Evolutionary conservation across 768 basidiomycete genomes (phyloP).

Genomic region (Pulveroboletus sp.): DNA sequence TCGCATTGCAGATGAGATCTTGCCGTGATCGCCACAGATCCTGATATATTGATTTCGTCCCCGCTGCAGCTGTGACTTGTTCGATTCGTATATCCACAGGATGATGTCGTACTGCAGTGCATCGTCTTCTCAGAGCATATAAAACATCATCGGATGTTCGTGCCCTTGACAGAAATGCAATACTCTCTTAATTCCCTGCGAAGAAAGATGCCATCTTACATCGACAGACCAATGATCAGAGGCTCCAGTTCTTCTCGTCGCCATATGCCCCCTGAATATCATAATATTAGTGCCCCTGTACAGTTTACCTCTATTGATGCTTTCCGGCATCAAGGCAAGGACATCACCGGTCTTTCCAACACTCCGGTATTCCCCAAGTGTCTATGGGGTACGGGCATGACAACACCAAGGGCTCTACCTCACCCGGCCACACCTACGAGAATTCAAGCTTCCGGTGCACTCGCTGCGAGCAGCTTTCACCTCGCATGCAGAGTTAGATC

Average conservation of each 20-base stretch:
- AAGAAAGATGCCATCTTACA: conserved; percentile 6
- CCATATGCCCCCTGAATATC: neutral
- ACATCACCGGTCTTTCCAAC: neutral
- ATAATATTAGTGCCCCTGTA: neutral
- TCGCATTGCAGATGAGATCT: neutral
- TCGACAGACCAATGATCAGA: conserved; percentile 1
- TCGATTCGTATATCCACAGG: no score
- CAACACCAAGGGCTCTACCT: neutral
- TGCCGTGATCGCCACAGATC: neutral
- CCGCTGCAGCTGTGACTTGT: no score
- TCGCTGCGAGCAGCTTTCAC: conserved; percentile 11
- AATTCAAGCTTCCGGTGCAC: conserved; percentile 1
- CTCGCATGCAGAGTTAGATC: conserved; percentile 6
- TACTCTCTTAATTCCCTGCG: no score
- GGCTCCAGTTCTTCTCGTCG: neutral
- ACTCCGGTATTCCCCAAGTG: neutral
- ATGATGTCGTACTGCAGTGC: neutral
- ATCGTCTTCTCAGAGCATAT: neutral
- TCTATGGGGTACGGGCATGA: neutral
- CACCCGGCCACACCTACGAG: neutral
- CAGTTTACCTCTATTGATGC: neutral
- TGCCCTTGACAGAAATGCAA: neutral
- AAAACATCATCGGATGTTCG: neutral
- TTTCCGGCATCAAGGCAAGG: neutral
- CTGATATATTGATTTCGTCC: no score